Percentiles rank a stretch among this genome's conserved stretches.
Conservation (phyloP, 305 asterid genomes). For the Lippia alba region DNA sequence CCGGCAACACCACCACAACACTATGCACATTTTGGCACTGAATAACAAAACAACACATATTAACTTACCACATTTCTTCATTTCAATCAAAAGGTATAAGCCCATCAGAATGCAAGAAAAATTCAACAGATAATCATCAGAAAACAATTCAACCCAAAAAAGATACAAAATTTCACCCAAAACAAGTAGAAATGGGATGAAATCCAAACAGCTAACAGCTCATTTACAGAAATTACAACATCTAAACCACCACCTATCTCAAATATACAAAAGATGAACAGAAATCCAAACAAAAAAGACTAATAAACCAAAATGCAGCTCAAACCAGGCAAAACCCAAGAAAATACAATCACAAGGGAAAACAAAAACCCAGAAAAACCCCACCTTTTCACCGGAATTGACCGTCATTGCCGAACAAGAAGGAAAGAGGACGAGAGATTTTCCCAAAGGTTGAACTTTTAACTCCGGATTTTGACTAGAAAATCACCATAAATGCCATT, state of each 20-base stretch:
- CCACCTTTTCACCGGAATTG: constrained; percentile 47
- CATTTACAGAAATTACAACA: constrained; percentile 15
- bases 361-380: background rate
- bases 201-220: constrained; percentile 18
- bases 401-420: constrained; percentile 46
- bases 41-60: constrained; percentile 6
- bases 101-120: constrained; percentile 7
- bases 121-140: constrained; percentile 14
- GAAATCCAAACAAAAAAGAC: constrained; percentile 4
- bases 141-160: background rate
- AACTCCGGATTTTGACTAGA: background rate
- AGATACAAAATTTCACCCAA: background rate
- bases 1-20: constrained; percentile 40
- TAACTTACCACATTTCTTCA: background rate
- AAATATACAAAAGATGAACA: too few relatives aligned
- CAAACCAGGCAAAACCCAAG: constrained; percentile 5
- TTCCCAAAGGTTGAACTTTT: background rate
- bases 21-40: constrained; percentile 48
- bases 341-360: background rate
- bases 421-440: constrained; percentile 10
- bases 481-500: constrained; percentile 15
- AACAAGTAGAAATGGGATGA: constrained; percentile 15
- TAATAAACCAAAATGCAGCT: constrained; percentile 12
- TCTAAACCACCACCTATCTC: constrained; percentile 15
- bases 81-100: background rate